Evolutionary conservation across 441 rosid genomes (phyloP).

Genomic region (Corymbia calophylla): DNA sequence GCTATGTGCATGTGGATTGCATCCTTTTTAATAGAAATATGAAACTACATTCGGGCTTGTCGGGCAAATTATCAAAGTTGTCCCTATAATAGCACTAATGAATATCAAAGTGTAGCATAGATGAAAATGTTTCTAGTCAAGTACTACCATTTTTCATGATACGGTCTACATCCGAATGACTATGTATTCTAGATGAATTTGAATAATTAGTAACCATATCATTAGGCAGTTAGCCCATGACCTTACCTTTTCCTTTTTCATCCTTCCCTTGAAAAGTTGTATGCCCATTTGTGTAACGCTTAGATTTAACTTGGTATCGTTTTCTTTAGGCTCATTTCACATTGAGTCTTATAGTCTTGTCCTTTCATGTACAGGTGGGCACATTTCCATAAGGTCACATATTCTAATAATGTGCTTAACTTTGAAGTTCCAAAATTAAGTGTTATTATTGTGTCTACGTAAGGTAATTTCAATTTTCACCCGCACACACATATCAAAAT

Average conservation of each 20-base stretch:
- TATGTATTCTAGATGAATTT: not conserved
- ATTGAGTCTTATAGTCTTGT: too few relatives aligned
- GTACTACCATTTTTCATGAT: not conserved
- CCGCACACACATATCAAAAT: too few relatives aligned
- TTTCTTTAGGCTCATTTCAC: rapidly evolving
- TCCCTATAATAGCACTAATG: not conserved
- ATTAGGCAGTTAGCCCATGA: not conserved
- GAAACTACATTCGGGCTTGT: rapidly evolving
- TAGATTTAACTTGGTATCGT: too few relatives aligned
- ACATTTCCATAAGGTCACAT: not conserved
- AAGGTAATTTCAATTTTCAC: not conserved
- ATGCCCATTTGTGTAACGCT: not conserved
- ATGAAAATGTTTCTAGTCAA: rapidly evolving
- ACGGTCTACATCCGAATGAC: rapidly evolving
- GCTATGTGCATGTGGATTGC: not conserved
- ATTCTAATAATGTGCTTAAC: not conserved
- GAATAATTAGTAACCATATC: not conserved
- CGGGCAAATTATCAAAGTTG: not conserved
- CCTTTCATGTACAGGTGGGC: not conserved
- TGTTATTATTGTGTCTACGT: too few relatives aligned
- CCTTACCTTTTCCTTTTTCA: not conserved
- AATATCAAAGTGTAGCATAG: not conserved
- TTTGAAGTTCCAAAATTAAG: not conserved
- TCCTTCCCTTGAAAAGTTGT: not conserved
- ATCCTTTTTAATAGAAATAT: not conserved